These are phyloP conservation scores for Fraxinus pennsylvanica DNA, from an alignment of 257 asterid species.

Conservation along the genomic window DNA sequence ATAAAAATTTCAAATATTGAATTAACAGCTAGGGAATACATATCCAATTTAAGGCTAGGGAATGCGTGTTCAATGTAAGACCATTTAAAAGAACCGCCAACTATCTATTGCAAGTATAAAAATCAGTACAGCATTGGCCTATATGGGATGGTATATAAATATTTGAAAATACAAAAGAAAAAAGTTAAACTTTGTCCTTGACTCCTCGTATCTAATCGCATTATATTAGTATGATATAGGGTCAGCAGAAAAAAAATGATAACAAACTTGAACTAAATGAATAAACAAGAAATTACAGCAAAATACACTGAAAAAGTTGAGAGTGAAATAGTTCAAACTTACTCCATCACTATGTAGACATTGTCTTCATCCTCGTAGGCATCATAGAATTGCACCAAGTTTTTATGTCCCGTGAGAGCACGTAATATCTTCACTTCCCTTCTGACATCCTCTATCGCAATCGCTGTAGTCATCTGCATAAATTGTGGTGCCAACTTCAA, in stretches of 20 bases:
- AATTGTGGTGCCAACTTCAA: slow-evolving; percentile 3
- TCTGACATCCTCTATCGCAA: slow-evolving; percentile 62
- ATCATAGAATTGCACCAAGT: slow-evolving; percentile 59
- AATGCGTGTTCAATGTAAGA: not conserved
- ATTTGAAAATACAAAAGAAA: not conserved
- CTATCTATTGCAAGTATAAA: too few relatives aligned
- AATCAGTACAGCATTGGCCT: not conserved
- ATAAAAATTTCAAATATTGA: not conserved
- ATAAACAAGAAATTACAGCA: slow-evolving; percentile 7
- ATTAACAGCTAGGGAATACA: not conserved
- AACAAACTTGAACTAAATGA: not conserved
- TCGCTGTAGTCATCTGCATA: slow-evolving; percentile 59
- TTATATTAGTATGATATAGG: not conserved
- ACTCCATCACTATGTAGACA: slow-evolving; percentile 67
- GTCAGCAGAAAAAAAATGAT: not conserved
- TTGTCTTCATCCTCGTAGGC: slow-evolving; percentile 60
- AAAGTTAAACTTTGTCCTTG: not conserved
- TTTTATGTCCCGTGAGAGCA: slow-evolving; percentile 54
- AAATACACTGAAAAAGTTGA: not conserved
- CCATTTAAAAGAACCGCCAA: not conserved
- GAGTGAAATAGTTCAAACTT: slow-evolving; percentile 29
- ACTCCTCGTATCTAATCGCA: not conserved
- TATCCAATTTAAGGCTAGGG: not conserved
- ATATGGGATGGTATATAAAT: not conserved
- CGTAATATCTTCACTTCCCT: slow-evolving; percentile 65